phyloP scores from a whole-genome alignment of 345 rosid genomes.

The Nephelium lappaceum region DNA sequence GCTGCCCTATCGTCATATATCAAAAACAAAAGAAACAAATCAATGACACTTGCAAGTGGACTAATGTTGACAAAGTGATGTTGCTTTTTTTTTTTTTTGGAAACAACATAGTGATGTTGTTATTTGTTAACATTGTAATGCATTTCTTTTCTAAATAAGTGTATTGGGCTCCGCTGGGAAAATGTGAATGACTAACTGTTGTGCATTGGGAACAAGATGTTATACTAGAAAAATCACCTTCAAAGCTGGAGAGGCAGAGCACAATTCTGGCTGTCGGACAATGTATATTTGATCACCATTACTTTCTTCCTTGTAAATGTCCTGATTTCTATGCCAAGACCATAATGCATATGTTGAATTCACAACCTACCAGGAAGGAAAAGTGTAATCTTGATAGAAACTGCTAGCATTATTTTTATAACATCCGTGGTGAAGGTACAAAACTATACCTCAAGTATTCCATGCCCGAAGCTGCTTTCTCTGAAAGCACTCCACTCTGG shows the following conservation, averaged over 20 bases:
- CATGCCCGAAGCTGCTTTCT: conserved; percentile 95
- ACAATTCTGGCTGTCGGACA: conserved; percentile 62
- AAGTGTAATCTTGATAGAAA: background rate
- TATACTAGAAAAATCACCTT: conserved; percentile 23
- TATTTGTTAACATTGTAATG: background rate
- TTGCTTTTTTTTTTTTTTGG: no score
- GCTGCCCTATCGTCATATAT: conserved; percentile 19
- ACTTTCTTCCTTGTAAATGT: conserved; percentile 51
- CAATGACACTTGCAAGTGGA: background rate
- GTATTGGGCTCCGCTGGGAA: background rate
- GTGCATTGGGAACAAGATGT: background rate
- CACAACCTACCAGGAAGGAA: conserved; percentile 47
- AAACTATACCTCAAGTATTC: conserved; percentile 66
- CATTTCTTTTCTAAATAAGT: background rate
- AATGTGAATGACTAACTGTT: background rate
- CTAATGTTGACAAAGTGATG: no score
- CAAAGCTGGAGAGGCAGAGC: conserved; percentile 34
- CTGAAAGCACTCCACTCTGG: conserved; percentile 89
- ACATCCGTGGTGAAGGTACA: background rate
- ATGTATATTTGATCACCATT: conserved; percentile 74
- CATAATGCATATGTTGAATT: conserved; percentile 80
- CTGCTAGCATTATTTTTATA: background rate
- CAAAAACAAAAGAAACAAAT: background rate
- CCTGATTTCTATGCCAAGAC: conserved; percentile 94
- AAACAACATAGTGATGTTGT: no score